Evolutionary conservation across 768 basidiomycete genomes (phyloP).

Genomic region (Chalciporus sphaerocephalus): DNA sequence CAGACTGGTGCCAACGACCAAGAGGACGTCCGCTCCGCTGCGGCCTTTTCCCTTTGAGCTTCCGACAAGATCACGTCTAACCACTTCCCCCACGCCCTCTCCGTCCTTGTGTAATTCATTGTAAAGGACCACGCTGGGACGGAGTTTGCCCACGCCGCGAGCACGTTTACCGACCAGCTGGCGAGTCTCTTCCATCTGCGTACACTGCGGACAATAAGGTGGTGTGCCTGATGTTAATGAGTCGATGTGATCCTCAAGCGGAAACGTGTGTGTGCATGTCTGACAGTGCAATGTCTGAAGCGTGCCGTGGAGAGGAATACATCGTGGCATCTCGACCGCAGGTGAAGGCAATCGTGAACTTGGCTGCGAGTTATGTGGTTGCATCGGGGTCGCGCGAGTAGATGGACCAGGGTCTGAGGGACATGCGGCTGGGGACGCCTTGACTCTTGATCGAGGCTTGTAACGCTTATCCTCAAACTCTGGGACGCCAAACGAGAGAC

Average conservation of each 20-base stretch:
- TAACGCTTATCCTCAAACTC: slow-evolving; percentile 55
- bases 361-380: slow-evolving; percentile 17
- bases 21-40: slow-evolving; percentile 72
- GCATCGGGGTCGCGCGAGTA: slow-evolving; percentile 13
- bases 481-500: slow-evolving; percentile 82
- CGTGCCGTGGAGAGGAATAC: slow-evolving; percentile 88
- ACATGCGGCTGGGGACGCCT: slow-evolving; percentile 23
- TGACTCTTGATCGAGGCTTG: slow-evolving; percentile 48
- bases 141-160: slow-evolving; percentile 72
- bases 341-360: slow-evolving; percentile 46
- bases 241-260: slow-evolving; percentile 57
- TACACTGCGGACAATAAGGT: slow-evolving; percentile 78
- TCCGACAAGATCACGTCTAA: slow-evolving; percentile 77
- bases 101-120: slow-evolving; percentile 86
- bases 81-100: slow-evolving; percentile 79
- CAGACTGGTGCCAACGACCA: slow-evolving; percentile 89
- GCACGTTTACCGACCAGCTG: slow-evolving; percentile 73
- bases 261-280: slow-evolving; percentile 69
- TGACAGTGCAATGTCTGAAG: slow-evolving; percentile 77
- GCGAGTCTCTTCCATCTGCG: slow-evolving; percentile 61
- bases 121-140: slow-evolving; percentile 87
- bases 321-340: slow-evolving; percentile 61
- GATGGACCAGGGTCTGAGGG: slow-evolving; percentile 14
- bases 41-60: slow-evolving; percentile 61
- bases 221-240: slow-evolving; percentile 59